These are phyloP conservation scores for Cercospora beticola DNA, from an alignment of 2,329 filamentous ascomycete species.

Conservation along the genomic window DNA sequence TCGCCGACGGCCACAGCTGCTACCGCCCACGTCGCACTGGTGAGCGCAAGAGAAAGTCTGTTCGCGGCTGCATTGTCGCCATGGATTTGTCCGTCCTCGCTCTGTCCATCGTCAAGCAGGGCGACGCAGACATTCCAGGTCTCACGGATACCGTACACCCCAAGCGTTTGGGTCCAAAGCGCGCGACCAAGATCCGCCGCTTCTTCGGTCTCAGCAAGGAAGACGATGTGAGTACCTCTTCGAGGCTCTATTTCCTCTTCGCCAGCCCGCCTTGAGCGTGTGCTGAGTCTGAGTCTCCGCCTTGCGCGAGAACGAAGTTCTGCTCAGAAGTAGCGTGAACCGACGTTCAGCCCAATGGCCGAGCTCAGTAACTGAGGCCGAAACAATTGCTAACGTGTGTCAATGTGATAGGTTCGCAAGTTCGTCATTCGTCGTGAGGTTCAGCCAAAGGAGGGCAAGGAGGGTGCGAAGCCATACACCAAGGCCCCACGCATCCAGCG, in stretches of 20 bases:
- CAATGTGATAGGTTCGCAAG: conserved; percentile 77
- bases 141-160: conserved; percentile 97
- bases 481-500: conserved; percentile 99
- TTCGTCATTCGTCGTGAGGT: conserved; percentile 99
- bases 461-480: conserved; percentile 98
- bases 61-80: conserved; percentile 98
- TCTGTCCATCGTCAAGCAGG: conserved; percentile 96
- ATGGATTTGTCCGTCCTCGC: conserved; percentile 93
- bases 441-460: conserved; percentile 75
- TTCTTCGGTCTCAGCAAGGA: conserved; percentile 99
- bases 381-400: conserved; percentile 31
- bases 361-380: conserved; percentile 35
- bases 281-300: conserved; percentile 20
- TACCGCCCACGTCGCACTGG: conserved; percentile 97
- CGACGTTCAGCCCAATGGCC: conserved; percentile 1
- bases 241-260: conserved; percentile 55
- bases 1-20: conserved; percentile 96
- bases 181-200: conserved; percentile 98
- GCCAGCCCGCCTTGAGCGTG: conserved; percentile 42
- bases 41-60: conserved; percentile 99
- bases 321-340: conserved; percentile 12
- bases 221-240: conserved; percentile 89
- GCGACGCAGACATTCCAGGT: conserved; percentile 88
- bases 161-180: conserved; percentile 99
- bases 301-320: conserved; percentile 15